Percentiles rank a stretch among this genome's conserved stretches.
Conservation (phyloP, 306 rosid genomes). For the Sindora glabra region DNA sequence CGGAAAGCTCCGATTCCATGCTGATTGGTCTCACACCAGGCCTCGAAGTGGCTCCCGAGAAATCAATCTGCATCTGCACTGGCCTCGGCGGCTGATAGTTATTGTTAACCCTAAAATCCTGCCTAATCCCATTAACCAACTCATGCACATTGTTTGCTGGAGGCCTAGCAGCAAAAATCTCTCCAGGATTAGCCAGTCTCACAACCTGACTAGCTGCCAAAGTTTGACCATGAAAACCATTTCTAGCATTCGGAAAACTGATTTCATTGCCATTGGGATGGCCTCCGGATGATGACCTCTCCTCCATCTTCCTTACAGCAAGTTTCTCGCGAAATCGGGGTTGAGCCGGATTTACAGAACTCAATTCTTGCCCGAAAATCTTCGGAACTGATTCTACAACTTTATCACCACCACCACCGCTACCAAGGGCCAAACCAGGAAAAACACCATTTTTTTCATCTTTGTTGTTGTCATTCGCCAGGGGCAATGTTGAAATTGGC, state of each 20-base stretch:
- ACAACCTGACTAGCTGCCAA: conserved; percentile 42
- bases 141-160: conserved; percentile 21
- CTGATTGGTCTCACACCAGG: conserved; percentile 29
- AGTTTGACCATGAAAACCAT: conserved; percentile 37
- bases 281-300: conserved; percentile 49
- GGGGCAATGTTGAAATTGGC: conserved; percentile 18
- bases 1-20: conserved; percentile 65
- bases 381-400: conserved; percentile 50
- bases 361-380: conserved; percentile 57
- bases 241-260: conserved; percentile 42
- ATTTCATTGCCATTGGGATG: conserved; percentile 49
- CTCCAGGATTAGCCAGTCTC: conserved; percentile 41
- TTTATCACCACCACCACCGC: conserved; percentile 36
- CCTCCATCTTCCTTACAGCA: conserved; percentile 81
- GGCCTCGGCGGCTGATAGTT: conserved; percentile 48
- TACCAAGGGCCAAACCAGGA: conserved; percentile 25
- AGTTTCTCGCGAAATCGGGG: conserved; percentile 76
- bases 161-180: conserved; percentile 32
- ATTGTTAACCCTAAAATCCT: conserved; percentile 42
- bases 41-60: conserved; percentile 67
- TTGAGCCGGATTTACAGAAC: conserved; percentile 25
- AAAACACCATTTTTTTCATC: conserved; percentile 32
- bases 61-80: conserved; percentile 68
- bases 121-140: conserved; percentile 45
- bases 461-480: conserved; percentile 26